Evolutionary conservation across 2,329 filamentous ascomycete genomes (phyloP).

Genomic region (Phyllosticta paracitricarpa): DNA sequence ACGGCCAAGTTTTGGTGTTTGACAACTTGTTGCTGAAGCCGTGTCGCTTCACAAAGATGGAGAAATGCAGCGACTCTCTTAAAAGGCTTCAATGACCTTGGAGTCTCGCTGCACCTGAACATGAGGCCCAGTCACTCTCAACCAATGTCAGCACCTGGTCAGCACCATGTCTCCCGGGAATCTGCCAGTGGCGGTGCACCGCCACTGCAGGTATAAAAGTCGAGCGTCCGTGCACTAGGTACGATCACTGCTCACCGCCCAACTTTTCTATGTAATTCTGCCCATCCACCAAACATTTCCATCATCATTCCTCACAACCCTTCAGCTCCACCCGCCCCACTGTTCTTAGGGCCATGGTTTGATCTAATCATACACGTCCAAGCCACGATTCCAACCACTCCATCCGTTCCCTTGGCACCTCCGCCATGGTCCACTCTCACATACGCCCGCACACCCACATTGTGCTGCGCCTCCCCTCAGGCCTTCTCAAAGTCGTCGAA

Average conservation of each 20-base stretch:
- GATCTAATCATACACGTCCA: neutral
- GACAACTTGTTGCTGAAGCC: neutral
- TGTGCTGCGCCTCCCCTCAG: conserved; percentile 48
- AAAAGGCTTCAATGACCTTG: neutral
- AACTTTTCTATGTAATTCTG: neutral
- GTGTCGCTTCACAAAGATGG: neutral
- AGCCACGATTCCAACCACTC: conserved; percentile 16
- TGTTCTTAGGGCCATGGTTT: neutral
- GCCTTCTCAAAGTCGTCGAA: conserved; percentile 47
- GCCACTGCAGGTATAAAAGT: neutral
- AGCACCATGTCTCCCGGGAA: neutral
- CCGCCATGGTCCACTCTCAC: conserved; percentile 28
- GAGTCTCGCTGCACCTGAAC: too few relatives aligned
- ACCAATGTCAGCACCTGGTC: neutral
- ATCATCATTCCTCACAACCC: neutral
- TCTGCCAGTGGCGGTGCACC: neutral
- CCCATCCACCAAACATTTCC: neutral
- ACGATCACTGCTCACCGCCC: neutral
- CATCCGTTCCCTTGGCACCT: neutral
- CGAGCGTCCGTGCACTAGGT: neutral
- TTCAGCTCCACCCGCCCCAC: neutral
- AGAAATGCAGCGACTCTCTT: neutral
- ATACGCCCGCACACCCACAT: conserved; percentile 43
- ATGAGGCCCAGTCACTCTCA: neutral
- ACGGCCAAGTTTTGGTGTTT: neutral